These are phyloP conservation scores for Aulographum hederae DNA, from an alignment of 2,329 filamentous ascomycete species.

Conservation along the genomic window DNA sequence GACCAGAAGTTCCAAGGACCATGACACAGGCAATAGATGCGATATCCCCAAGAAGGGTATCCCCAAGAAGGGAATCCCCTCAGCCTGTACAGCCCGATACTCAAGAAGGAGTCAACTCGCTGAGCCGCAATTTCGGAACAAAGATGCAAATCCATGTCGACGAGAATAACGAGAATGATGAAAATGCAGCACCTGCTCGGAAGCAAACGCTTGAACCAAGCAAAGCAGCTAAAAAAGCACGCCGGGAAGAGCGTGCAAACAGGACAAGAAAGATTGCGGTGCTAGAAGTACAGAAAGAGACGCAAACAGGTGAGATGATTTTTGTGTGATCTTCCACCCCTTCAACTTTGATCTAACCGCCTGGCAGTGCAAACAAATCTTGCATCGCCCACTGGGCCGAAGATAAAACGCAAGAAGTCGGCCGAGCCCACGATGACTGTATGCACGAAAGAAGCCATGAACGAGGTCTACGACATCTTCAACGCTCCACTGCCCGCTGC, in stretches of 20 bases:
- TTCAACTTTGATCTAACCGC: conserved; percentile 21
- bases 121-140: too few relatives aligned
- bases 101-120: too few relatives aligned
- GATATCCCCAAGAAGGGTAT: too few relatives aligned
- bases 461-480: conserved; percentile 95
- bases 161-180: conserved; percentile 19
- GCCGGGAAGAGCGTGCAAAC: conserved; percentile 29
- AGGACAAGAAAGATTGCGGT: conserved; percentile 46
- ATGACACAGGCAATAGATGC: too few relatives aligned
- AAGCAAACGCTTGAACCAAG: too few relatives aligned
- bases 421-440: conserved; percentile 94
- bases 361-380: conserved; percentile 92
- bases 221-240: conserved; percentile 26
- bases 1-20: too few relatives aligned
- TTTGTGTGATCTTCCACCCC: too few relatives aligned
- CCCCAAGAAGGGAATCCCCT: too few relatives aligned
- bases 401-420: conserved; percentile 60
- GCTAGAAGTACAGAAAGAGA: conserved; percentile 56
- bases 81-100: too few relatives aligned
- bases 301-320: conserved; percentile 59
- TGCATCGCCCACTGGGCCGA: conserved; percentile 72
- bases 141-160: too few relatives aligned
- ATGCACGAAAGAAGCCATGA: conserved; percentile 84
- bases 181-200: conserved; percentile 24
- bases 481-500: conserved; percentile 55